These are phyloP conservation scores for Porcisia deanei DNA, from an alignment of 208 protist species.

Conservation along the genomic window DNA sequence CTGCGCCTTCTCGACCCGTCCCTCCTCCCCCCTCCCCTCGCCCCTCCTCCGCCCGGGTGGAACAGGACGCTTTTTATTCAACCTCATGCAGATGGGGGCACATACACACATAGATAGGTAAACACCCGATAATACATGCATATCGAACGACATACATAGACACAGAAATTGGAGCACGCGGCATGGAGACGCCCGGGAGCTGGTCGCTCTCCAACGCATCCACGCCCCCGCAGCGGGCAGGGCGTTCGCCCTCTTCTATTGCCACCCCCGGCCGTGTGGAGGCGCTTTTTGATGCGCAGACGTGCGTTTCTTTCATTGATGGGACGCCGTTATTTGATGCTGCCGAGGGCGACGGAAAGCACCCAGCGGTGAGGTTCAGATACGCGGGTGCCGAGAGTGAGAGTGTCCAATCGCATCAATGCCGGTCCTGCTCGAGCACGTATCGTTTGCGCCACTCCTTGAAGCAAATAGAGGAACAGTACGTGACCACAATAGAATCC, in stretches of 20 bases:
- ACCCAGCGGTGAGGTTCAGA: not conserved
- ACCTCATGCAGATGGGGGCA: too few species aligned
- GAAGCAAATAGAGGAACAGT: slow-evolving; percentile 27
- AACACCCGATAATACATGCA: not conserved
- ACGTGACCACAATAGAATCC: slow-evolving; percentile 19
- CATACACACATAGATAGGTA: not conserved
- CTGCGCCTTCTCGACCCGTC: too few species aligned
- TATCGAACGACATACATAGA: not conserved
- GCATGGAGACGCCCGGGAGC: not conserved
- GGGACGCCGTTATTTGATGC: not conserved
- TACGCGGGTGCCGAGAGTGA: not conserved
- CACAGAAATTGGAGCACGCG: not conserved
- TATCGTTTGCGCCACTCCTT: slow-evolving; percentile 22
- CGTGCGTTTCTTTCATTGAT: slow-evolving; percentile 7
- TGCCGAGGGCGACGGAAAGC: not conserved
- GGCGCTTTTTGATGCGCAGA: slow-evolving; percentile 13
- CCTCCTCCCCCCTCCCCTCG: too few species aligned
- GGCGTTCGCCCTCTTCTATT: slow-evolving; percentile 1
- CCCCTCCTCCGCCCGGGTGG: not conserved
- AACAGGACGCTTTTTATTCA: too few species aligned
- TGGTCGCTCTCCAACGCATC: slow-evolving; percentile 11
- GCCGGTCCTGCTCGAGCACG: slow-evolving; percentile 20
- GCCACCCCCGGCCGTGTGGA: slow-evolving; percentile 19
- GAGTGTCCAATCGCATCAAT: not conserved
- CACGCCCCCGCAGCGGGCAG: slow-evolving; percentile 21